These are phyloP conservation scores for Rhizopogon vinicolor DNA, from an alignment of 768 basidiomycete genomes.

Conservation along the genomic window DNA sequence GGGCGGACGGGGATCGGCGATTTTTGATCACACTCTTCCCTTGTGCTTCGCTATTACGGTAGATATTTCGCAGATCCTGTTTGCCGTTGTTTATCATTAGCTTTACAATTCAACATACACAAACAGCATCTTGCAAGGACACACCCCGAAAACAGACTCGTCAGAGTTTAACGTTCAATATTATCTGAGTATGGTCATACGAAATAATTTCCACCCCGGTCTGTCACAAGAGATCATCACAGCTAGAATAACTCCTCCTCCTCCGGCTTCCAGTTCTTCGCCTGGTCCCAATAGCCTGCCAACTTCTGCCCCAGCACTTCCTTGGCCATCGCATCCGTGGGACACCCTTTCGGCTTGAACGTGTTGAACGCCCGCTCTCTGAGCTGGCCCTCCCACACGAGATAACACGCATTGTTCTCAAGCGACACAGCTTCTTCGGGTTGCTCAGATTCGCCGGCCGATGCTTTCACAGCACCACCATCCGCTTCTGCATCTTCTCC, in stretches of 20 bases:
- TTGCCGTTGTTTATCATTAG: neutral
- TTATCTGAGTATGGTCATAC: too few relatives aligned
- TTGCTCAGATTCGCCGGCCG: conserved; percentile 13
- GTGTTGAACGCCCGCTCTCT: conserved; percentile 75
- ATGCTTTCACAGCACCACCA: conserved; percentile 23
- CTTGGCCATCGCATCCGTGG: conserved; percentile 81
- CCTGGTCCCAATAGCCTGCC: conserved; percentile 91
- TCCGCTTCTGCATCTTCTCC: conserved; percentile 32
- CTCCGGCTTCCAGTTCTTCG: conserved; percentile 85
- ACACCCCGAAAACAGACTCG: too few relatives aligned
- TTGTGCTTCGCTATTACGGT: too few relatives aligned
- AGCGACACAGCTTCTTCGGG: conserved; percentile 41
- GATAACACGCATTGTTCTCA: conserved; percentile 82
- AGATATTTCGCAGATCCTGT: too few relatives aligned
- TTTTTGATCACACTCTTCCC: too few relatives aligned
- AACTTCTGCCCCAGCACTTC: conserved; percentile 82
- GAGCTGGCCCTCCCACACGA: conserved; percentile 91
- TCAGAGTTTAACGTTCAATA: too few relatives aligned
- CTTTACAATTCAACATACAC: neutral
- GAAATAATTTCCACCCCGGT: too few relatives aligned
- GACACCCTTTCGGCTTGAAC: conserved; percentile 80
- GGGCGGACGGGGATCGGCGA: neutral
- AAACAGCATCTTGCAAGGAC: neutral
- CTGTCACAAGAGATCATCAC: too few relatives aligned
- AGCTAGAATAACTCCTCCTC: conserved; percentile 68